Evolutionary conservation across 2,329 filamentous ascomycete genomes (phyloP).

Genomic region (Zymoseptoria tritici): DNA sequence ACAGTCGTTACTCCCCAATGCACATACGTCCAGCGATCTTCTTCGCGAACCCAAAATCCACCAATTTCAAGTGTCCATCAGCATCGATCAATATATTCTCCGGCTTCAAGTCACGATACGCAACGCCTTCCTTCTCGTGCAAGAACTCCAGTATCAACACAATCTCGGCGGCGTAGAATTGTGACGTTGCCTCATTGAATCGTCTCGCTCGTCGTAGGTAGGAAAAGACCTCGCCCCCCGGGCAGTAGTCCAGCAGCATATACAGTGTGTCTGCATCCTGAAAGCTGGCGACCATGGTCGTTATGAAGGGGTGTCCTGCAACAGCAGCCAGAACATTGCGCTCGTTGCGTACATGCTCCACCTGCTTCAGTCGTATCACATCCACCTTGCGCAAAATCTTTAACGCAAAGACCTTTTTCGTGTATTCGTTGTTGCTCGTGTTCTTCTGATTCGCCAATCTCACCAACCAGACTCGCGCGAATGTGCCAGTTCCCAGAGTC

Average conservation of each 20-base stretch:
- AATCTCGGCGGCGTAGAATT: conserved; percentile 79
- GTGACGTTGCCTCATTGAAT: conserved; percentile 70
- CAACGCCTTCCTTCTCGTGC: conserved; percentile 71
- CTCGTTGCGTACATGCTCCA: conserved; percentile 80
- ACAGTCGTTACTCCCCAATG: conserved; percentile 1
- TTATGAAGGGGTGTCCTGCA: conserved; percentile 76
- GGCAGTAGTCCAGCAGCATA: conserved; percentile 76
- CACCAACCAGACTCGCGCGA: conserved; percentile 75
- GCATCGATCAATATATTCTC: conserved; percentile 74
- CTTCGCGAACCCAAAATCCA: conserved; percentile 82
- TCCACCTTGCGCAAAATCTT: conserved; percentile 65
- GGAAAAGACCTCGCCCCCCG: conserved; percentile 76
- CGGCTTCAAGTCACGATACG: conserved; percentile 75
- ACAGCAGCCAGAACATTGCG: conserved; percentile 70
- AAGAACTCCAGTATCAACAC: conserved; percentile 73
- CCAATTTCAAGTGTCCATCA: conserved; percentile 71
- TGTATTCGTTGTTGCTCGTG: conserved; percentile 40
- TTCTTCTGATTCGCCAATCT: conserved; percentile 47
- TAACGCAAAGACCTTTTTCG: conserved; percentile 65
- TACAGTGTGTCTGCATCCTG: conserved; percentile 72
- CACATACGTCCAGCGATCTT: conserved; percentile 55
- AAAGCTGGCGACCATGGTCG: conserved; percentile 69
- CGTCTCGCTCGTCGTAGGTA: conserved; percentile 70
- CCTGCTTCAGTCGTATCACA: conserved; percentile 75
- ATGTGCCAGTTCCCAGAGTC: conserved; percentile 69